Percentiles rank a stretch among this genome's conserved stretches.
These are phyloP conservation scores for Pyrenula massariospora DNA, from an alignment of 495 filamentous ascomycete species.

Conservation along the genomic window DNA sequence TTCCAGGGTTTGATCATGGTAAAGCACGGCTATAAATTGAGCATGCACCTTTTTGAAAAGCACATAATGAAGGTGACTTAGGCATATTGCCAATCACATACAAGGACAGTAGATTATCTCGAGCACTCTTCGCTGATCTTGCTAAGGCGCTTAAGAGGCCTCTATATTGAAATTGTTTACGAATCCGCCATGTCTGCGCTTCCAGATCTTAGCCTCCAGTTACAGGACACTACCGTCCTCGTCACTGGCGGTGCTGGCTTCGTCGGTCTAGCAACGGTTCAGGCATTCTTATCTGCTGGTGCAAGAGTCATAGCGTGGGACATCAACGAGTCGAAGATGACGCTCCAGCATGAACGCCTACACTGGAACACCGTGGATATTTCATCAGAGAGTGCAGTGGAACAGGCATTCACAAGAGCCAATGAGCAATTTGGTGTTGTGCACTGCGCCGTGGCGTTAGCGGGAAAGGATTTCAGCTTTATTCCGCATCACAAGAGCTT, in stretches of 20 bases:
- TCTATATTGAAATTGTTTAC: neutral
- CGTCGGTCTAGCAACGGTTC: conserved; percentile 19
- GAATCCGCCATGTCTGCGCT: neutral
- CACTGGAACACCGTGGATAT: conserved; percentile 19
- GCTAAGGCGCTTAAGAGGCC: no score
- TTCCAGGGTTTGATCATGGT: no score
- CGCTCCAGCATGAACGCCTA: neutral
- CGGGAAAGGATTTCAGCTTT: conserved; percentile 23
- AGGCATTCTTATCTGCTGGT: conserved; percentile 24
- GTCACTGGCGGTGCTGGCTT: conserved; percentile 14
- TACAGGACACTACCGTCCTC: conserved; percentile 18
- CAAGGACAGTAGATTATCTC: no score
- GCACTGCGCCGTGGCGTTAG: conserved; percentile 26
- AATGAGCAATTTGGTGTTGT: conserved; percentile 16
- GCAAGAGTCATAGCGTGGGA: conserved; percentile 24
- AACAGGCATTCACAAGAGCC: conserved; percentile 16
- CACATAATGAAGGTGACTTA: no score
- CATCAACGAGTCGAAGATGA: conserved; percentile 7
- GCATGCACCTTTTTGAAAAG: no score
- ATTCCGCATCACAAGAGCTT: conserved; percentile 19
- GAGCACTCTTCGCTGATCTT: no score
- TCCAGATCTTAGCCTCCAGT: conserved; percentile 15
- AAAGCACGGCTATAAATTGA: no score
- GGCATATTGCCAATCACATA: no score
- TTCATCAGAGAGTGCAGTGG: conserved; percentile 13